Evolutionary conservation across 768 basidiomycete genomes (phyloP).

Genomic region (Mycena albidolilacea): DNA sequence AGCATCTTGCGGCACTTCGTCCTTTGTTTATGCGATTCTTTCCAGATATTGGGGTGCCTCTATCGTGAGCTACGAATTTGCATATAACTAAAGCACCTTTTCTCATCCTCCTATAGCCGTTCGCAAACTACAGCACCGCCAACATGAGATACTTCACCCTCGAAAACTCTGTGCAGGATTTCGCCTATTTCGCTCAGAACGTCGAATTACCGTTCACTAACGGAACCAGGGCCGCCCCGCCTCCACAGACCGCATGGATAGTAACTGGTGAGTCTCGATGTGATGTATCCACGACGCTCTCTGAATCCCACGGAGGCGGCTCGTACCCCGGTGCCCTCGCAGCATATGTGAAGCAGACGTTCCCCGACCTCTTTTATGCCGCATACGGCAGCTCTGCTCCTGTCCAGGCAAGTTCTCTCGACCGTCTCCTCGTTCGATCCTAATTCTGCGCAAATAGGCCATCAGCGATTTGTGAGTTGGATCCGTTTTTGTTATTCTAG

Average conservation of each 20-base stretch:
- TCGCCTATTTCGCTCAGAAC: conserved; percentile 64
- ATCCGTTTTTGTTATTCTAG: background rate
- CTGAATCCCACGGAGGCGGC: conserved; percentile 38
- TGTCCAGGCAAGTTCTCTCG: conserved; percentile 18
- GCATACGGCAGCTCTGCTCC: conserved; percentile 29
- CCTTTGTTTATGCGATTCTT: background rate
- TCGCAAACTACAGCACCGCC: conserved; percentile 37
- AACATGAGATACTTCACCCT: conserved; percentile 60
- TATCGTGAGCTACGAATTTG: conserved; percentile 11
- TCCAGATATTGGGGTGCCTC: conserved; percentile 37
- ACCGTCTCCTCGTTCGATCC: too few relatives aligned
- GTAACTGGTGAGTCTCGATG: conserved; percentile 26
- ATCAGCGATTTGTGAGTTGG: conserved; percentile 31
- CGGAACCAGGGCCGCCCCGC: conserved; percentile 49
- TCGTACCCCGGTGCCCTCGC: conserved; percentile 33
- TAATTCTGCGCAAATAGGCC: conserved; percentile 14
- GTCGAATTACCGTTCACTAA: conserved; percentile 63
- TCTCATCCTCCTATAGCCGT: conserved; percentile 22
- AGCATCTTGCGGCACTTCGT: background rate
- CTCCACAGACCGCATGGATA: conserved; percentile 38
- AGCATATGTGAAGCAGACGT: conserved; percentile 24
- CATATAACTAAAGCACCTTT: background rate
- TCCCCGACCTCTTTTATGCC: conserved; percentile 34
- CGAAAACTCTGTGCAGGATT: conserved; percentile 67
- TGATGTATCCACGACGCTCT: conserved; percentile 14